Evolutionary conservation across 2,329 filamentous ascomycete genomes (phyloP), one percentile per base, ranked within the genome.

Genomic region (Hypoxylon sp.): DNA sequence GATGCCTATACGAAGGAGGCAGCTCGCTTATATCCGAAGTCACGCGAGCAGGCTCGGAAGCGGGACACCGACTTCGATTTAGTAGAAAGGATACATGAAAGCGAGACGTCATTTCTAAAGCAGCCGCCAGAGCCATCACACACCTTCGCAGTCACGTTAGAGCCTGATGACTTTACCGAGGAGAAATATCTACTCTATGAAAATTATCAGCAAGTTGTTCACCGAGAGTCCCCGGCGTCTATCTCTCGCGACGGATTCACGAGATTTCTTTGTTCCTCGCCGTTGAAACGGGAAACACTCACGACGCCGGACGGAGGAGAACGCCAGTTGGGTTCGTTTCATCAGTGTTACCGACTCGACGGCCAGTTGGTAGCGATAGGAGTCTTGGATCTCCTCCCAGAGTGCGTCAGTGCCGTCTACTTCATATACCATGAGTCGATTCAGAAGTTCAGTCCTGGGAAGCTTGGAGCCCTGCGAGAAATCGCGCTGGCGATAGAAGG

Each of bases 261-360:
- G 55, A 80, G 82, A 19, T 94, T 94, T 60, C 78, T 94, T 9
- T 94, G 90, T 69, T 72, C 75, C 51, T 91, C 89, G 3, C 87
- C 89, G 1, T 63, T 93, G 29, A 73, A 69, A 8, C 75, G 78
- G 8, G 71, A 74, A 21, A 76, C 70, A 1, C 56, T 76, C 25
- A 67, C 69, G 12, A 68, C 69, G 2, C 55, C 74, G 1, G 76
- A 84, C 47, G 82, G 82, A 17, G 74, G 74, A 12, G 75, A 78
- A 51, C 77, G 78, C 32, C 74, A 72, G 30, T 71, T 92, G 0
- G 90, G 90, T 11, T 90, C 88, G 1, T 93, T 83, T 62, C 90
- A 94, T 63, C 89, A 93, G 67, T 91, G 88, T 72, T 93, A 92
- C 67, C 80, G 89, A 20, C 75, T 94, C 2, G 88, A 94, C 64